Percentiles rank a stretch among this genome's conserved stretches.
Conservation (phyloP, 1,284 basidiomycete species). For the Meira miltonrushii region DNA sequence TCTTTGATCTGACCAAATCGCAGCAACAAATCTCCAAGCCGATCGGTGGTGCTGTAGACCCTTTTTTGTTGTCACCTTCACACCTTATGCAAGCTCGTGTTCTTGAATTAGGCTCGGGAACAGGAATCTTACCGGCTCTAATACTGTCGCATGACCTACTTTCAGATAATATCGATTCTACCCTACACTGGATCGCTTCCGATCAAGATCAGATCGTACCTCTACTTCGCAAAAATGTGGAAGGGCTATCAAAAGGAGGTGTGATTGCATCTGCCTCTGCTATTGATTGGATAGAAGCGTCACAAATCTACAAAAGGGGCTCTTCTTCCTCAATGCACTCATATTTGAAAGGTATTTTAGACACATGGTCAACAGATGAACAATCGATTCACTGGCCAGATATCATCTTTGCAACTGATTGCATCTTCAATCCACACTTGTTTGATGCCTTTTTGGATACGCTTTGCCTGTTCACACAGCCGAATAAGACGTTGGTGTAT, state of each 20-base stretch:
- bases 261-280: neutral
- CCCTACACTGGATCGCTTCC: slow-evolving; percentile 35
- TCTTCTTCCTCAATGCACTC: neutral
- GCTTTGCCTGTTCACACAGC: slow-evolving; percentile 26
- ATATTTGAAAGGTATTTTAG: neutral
- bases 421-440: slow-evolving; percentile 32
- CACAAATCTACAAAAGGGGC: neutral
- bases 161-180: neutral
- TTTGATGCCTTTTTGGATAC: slow-evolving; percentile 38
- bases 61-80: neutral
- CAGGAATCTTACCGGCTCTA: slow-evolving; percentile 38
- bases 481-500: slow-evolving; percentile 26
- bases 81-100: slow-evolving; percentile 4
- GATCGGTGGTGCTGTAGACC: neutral
- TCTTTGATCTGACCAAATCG: slow-evolving; percentile 4
- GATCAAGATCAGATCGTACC: slow-evolving; percentile 35
- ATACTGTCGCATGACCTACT: slow-evolving; percentile 13
- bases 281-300: slow-evolving; percentile 27
- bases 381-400: neutral
- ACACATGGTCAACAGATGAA: slow-evolving; percentile 1
- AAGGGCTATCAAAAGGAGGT: neutral
- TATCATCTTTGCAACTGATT: slow-evolving; percentile 16
- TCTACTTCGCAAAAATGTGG: slow-evolving; percentile 31
- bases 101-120: slow-evolving; percentile 46
- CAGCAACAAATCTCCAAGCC: neutral